Base-by-base conservation (phyloP, 2,329 filamentous ascomycete genomes). In the Aspergillus costaricaensis region DNA sequence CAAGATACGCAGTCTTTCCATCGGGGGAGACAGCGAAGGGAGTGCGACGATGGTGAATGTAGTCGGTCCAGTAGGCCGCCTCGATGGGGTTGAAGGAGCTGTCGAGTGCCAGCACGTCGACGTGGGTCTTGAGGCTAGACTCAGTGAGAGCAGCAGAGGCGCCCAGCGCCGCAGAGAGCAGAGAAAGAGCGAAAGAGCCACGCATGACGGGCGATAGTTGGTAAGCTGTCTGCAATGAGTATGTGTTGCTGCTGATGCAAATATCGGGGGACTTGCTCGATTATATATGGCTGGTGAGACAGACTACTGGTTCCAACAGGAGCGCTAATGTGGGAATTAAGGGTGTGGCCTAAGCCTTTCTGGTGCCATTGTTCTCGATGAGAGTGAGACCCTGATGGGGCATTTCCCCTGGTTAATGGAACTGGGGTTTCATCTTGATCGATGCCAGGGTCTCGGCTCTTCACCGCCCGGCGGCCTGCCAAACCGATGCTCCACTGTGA, bases 21-120 rank as follows among this genome's bases (percentile, higher is more conserved):
- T 87, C 81, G 2, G 85, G 85, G 1, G 85, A 87, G 32, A 86
- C 78, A n/a, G 85, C 81, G 62, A 88, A 88, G 5, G 85, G 85
- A 12, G 85, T 87, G 55, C 85, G 82, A 49, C 85, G 83, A 70
- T 88, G 85, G 66, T 88, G 86, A 48, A 84, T 83, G 49, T 83
- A 80, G 19, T 79, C 80, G 14, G 85, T 87, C 85, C 85, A 87
- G 79, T 88, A 88, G 8, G 84, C 81, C 17, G 79, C 79, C 70
- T 85, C 83, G 65, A 87, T 77, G 5, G 85, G 84, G 67, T 85
- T 82, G 74, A 87, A 87, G 36, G 77, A 74, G 62, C 75, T 74
- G 27, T 78, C 75, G n/a, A 87, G 78, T 30, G 79, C 74, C 53
- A 86, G 69, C 54, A 74, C 71, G 63, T 79, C 77, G 55, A 77